These are phyloP conservation scores for Apocynum venetum DNA, from an alignment of 257 asterid genomes.

Conservation along the genomic window DNA sequence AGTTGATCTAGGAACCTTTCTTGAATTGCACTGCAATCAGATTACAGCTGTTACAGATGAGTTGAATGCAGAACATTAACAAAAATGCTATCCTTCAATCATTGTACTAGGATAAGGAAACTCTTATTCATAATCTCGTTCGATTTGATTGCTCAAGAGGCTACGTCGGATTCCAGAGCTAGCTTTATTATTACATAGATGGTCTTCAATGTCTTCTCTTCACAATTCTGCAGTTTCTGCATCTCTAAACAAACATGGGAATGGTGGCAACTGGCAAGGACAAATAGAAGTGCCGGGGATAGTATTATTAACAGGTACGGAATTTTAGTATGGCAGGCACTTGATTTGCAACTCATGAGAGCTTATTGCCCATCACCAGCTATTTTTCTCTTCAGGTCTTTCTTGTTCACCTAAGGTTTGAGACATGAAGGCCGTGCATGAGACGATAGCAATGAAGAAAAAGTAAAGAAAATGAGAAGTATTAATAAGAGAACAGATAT, in stretches of 20 bases:
- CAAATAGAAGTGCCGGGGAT: neutral
- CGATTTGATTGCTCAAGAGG: neutral
- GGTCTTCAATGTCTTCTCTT: neutral
- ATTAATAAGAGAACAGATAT: neutral
- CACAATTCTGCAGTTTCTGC: neutral
- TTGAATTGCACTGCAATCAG: neutral
- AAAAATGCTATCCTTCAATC: neutral
- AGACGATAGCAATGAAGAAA: no score
- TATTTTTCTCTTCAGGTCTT: constrained; percentile 66
- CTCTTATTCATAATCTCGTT: neutral
- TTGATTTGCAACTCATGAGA: neutral
- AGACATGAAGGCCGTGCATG: neutral
- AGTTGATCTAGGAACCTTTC: neutral
- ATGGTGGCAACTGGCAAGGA: neutral
- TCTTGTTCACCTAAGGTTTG: constrained; percentile 72
- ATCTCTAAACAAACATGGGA: neutral
- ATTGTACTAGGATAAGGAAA: neutral
- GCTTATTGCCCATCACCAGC: constrained; percentile 23
- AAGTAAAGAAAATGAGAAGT: no score
- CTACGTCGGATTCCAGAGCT: neutral
- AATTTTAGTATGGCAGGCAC: neutral
- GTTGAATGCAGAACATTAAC: neutral
- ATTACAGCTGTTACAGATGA: neutral
- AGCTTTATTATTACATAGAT: no score
- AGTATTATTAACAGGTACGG: neutral